A percentile compares a stretch with the other conserved stretches of the same genome.
Conservation (phyloP, 768 basidiomycete genomes). For the Cystofilobasidium macerans region DNA sequence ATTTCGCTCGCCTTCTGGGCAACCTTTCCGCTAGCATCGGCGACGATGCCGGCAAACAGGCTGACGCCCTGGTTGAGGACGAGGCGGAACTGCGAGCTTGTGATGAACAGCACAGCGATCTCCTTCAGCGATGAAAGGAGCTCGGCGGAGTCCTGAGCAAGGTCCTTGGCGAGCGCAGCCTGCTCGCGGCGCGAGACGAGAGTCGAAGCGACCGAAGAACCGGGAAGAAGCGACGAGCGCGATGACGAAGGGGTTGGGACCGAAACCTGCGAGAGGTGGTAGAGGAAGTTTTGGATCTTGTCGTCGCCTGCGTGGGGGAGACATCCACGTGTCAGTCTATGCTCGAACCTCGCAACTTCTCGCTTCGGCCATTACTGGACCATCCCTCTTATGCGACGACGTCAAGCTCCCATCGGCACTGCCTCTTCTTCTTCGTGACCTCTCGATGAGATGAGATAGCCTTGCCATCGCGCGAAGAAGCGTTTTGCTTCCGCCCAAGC, state of each 20-base stretch:
- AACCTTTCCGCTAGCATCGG: slow-evolving; percentile 38
- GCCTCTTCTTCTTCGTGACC: no score
- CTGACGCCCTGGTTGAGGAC: slow-evolving; percentile 37
- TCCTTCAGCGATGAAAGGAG: slow-evolving; percentile 36
- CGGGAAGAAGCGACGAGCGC: neutral
- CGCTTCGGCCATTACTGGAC: no score
- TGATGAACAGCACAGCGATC: slow-evolving; percentile 38
- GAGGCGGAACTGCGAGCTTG: slow-evolving; percentile 37
- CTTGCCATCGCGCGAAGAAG: no score
- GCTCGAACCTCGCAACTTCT: no score
- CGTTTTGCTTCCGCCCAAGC: no score
- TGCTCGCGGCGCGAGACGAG: neutral
- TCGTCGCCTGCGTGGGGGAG: slow-evolving; percentile 6
- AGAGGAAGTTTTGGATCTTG: slow-evolving; percentile 25
- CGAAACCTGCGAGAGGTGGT: slow-evolving; percentile 11
- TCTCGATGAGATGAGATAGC: no score
- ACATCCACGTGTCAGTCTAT: no score
- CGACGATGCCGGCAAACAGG: slow-evolving; percentile 39
- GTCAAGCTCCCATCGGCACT: no score
- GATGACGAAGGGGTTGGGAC: slow-evolving; percentile 6
- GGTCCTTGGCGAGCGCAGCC: slow-evolving; percentile 27
- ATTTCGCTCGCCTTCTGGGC: slow-evolving; percentile 34
- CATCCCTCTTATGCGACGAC: no score
- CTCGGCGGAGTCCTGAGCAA: slow-evolving; percentile 35
- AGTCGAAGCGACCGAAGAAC: neutral